A percentile compares a stretch with the other conserved stretches of the same genome.
Evolutionary conservation across 805 yeast species (phyloP).

Genomic region (Ascoidea asiatica): DNA sequence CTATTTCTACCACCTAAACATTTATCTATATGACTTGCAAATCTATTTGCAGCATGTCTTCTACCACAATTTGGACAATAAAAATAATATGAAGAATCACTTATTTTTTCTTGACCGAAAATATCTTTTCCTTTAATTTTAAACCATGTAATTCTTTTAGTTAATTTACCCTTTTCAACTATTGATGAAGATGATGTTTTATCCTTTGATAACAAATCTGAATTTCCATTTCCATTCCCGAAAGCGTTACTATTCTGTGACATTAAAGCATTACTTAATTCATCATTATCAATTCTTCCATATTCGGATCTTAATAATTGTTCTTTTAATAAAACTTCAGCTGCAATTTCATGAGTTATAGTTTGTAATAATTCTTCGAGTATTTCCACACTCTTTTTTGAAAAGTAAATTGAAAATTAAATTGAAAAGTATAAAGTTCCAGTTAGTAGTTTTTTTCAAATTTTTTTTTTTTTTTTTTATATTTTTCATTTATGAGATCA

Average conservation of each 20-base stretch:
- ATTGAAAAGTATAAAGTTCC: neutral
- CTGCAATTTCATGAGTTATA: constrained; percentile 18
- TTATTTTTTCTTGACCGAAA: constrained; percentile 35
- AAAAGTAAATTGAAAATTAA: neutral
- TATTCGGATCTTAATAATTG: constrained; percentile 17
- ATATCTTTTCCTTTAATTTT: constrained; percentile 23
- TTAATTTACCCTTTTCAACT: constrained; percentile 1
- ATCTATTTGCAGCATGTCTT: constrained; percentile 80
- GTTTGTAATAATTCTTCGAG: constrained; percentile 17
- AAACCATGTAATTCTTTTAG: constrained; percentile 10
- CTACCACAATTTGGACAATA: constrained; percentile 73
- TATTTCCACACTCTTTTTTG: constrained; percentile 10
- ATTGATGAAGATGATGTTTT: constrained; percentile 3
- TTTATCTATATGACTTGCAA: constrained; percentile 86
- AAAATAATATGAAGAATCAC: constrained; percentile 48
- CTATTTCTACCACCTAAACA: constrained; percentile 59
- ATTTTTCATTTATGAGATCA: neutral
- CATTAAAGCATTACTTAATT: constrained; percentile 9
- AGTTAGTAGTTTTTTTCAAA: neutral
- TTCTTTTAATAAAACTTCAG: constrained; percentile 20
- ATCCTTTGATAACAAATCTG: constrained; percentile 2
- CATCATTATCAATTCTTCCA: constrained; percentile 14
- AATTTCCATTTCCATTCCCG: constrained; percentile 5
- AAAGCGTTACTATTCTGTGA: neutral
- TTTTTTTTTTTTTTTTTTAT: neutral